Base-by-base conservation (phyloP, 1,139 yeast species). In the Meyerozyma guilliermondii region DNA sequence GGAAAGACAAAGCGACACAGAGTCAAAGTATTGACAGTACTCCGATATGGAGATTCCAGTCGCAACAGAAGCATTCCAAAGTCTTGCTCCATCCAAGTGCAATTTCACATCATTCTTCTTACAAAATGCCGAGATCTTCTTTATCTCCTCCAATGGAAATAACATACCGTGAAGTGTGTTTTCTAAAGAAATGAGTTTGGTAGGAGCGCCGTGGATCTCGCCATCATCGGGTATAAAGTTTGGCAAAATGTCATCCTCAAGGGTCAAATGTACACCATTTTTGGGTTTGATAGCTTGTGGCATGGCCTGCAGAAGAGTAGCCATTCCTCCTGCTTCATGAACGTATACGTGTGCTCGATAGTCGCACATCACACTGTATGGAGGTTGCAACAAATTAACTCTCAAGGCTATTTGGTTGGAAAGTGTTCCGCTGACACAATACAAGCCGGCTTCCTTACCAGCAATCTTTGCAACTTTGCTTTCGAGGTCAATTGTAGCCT, bases 151-250 rank as follows among this genome's bases (percentile, higher is more conserved):
- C 16, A 71, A 41, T 2, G 78, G 77, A 49, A 60, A 63, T 16
- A 71, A 47, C 56, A 71, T 68, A 1, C 78, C 78, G 48, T 71
- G 75, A 41, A 71, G 57, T 17, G 77, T 71, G 51, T 71, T 71
- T 46, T 72, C 78, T 55, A 72, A 63, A 20, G 71, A 63, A 40
- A 72, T 69, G 38, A 72, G 61, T 47, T 69, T 70, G 13, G 76
- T 72, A n/a, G 77, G 76, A 11, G 75, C 74, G 5, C 62, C 62
- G 50, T 72, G 78, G 44, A 71, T 71, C 43, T 72, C 78, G 1
- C 76, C 76, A 46, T 70, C 73, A 47, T 71, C 76, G 1, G 74
- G 72, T n/a, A 69, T 65, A 45, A 60, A 66, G 47, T 64, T 59
- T 26, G 62, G 63, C n/a, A 64, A 44, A 29, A 68, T 59, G 41